Evolutionary conservation across 495 filamentous ascomycete species (phyloP).

Genomic region (Aspergillus incahuasiensis): DNA sequence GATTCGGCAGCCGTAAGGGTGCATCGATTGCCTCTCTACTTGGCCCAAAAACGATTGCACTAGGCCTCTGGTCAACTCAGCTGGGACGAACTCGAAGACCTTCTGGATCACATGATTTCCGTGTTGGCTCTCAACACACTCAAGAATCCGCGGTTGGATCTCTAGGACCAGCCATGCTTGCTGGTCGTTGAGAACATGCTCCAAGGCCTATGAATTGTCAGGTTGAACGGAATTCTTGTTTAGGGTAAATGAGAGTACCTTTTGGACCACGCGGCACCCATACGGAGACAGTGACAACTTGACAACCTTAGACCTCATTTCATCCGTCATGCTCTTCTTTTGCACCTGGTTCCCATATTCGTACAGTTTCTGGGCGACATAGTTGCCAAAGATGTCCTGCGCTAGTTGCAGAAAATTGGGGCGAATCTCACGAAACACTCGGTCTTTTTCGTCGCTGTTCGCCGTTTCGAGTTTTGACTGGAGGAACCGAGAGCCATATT

Average conservation of each 20-base stretch:
- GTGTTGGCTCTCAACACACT: slow-evolving; percentile 83
- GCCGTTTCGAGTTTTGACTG: slow-evolving; percentile 92
- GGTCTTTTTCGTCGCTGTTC: slow-evolving; percentile 96
- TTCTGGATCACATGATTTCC: slow-evolving; percentile 98
- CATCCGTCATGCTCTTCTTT: slow-evolving; percentile 77
- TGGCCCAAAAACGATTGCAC: slow-evolving; percentile 79
- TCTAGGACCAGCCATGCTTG: slow-evolving; percentile 82
- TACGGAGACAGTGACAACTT: slow-evolving; percentile 86
- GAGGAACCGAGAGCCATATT: slow-evolving; percentile 93
- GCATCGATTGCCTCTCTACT: slow-evolving; percentile 70
- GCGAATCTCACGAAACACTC: slow-evolving; percentile 81
- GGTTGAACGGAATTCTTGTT: slow-evolving; percentile 1
- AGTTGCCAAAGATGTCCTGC: slow-evolving; percentile 97
- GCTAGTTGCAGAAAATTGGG: slow-evolving; percentile 82
- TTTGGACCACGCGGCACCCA: slow-evolving; percentile 93
- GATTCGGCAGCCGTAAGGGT: slow-evolving; percentile 88
- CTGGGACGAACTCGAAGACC: slow-evolving; percentile 80
- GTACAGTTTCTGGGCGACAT: slow-evolving; percentile 97
- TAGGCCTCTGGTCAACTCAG: slow-evolving; percentile 80
- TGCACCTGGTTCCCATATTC: slow-evolving; percentile 94
- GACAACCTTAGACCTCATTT: slow-evolving; percentile 82
- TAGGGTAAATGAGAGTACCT: slow-evolving; percentile 45
- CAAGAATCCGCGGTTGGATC: slow-evolving; percentile 70
- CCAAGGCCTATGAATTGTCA: slow-evolving; percentile 62
- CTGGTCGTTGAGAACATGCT: slow-evolving; percentile 86